These are phyloP conservation scores for Barnettozyma populi DNA, from an alignment of 805 yeast genomes.

Conservation along the genomic window DNA sequence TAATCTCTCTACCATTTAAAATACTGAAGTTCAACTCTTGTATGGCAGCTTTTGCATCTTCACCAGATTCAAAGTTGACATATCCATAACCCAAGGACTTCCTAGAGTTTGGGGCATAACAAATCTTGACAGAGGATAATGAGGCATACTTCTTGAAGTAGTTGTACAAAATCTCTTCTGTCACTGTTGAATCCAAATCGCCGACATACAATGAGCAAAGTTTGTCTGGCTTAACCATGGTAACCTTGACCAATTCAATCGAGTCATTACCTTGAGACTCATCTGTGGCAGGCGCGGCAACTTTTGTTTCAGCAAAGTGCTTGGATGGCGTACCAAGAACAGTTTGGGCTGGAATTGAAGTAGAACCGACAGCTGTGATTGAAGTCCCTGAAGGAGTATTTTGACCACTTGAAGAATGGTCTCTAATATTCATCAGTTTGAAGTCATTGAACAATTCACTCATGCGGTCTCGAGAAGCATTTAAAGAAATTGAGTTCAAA, in stretches of 20 bases:
- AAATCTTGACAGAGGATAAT: slow-evolving; percentile 53
- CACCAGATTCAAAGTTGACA: slow-evolving; percentile 47
- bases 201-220: slow-evolving; percentile 47
- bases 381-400: background rate
- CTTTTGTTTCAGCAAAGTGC: background rate
- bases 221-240: slow-evolving; percentile 8
- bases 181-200: slow-evolving; percentile 44
- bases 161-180: slow-evolving; percentile 42
- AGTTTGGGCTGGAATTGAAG: background rate
- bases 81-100: slow-evolving; percentile 69
- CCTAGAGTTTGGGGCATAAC: slow-evolving; percentile 47
- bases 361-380: background rate
- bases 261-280: slow-evolving; percentile 12
- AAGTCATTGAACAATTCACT: slow-evolving; percentile 24
- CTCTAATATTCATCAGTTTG: slow-evolving; percentile 16
- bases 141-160: slow-evolving; percentile 40
- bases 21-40: slow-evolving; percentile 49
- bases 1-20: slow-evolving; percentile 37
- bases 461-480: slow-evolving; percentile 24
- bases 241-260: slow-evolving; percentile 16
- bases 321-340: background rate
- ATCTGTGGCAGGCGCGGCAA: background rate
- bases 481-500: slow-evolving; percentile 20
- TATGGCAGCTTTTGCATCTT: slow-evolving; percentile 51
- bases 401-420: slow-evolving; percentile 1